A percentile compares a stretch with the other conserved stretches of the same genome.
Evolutionary conservation across 1,284 basidiomycete genomes (phyloP).

Genomic region (Meripilus lineatus): DNA sequence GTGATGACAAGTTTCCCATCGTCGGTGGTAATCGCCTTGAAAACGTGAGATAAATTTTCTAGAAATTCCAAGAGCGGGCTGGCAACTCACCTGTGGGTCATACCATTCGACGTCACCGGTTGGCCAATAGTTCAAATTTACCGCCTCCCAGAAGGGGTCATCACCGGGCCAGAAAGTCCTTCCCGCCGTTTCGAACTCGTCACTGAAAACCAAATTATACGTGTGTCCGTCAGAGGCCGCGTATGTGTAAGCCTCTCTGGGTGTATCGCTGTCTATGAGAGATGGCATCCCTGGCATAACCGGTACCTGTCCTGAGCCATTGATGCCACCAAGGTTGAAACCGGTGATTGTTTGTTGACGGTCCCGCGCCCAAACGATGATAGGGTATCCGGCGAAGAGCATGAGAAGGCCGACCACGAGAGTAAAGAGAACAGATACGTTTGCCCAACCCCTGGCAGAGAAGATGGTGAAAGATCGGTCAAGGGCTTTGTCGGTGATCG

Average conservation of each 20-base stretch:
- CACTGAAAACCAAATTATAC: conserved; percentile 87
- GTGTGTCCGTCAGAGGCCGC: conserved; percentile 63
- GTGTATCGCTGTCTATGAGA: conserved; percentile 71
- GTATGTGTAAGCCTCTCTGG: conserved; percentile 39
- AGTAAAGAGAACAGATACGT: conserved; percentile 54
- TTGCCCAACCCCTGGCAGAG: conserved; percentile 72
- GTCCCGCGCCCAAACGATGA: conserved; percentile 50
- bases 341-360: conserved; percentile 32
- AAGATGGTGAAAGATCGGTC: conserved; percentile 58
- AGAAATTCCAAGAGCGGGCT: conserved; percentile 2
- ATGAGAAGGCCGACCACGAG: conserved; percentile 57
- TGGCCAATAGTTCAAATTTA: conserved; percentile 72
- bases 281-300: conserved; percentile 49
- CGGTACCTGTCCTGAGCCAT: conserved; percentile 69
- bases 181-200: conserved; percentile 86
- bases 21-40: conserved; percentile 57
- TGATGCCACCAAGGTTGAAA: conserved; percentile 73
- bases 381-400: conserved; percentile 78
- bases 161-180: conserved; percentile 76
- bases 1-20: conserved; percentile 78
- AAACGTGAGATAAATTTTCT: background rate
- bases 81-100: conserved; percentile 53
- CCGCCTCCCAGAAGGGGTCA: conserved; percentile 76
- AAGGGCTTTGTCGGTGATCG: conserved; percentile 51
- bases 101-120: conserved; percentile 88